phyloP scores from a whole-genome alignment of 2,329 filamentous ascomycete species.

The Biscogniauxia mediterranea region DNA sequence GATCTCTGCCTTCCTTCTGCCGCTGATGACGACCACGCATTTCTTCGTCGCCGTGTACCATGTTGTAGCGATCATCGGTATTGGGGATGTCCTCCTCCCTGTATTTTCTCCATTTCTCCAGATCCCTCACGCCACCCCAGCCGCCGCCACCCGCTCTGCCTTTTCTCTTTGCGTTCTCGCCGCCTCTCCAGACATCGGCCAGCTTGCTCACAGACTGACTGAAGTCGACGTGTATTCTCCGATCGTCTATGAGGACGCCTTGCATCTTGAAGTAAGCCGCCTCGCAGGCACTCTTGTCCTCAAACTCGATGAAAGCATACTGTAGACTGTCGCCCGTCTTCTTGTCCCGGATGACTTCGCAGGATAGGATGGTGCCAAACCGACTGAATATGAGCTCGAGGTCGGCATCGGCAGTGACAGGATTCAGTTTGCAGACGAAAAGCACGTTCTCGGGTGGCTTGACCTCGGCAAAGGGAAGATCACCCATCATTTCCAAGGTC shows the following conservation, averaged over 20 bases:
- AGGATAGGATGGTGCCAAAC: constrained; percentile 92
- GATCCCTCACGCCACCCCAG: constrained; percentile 83
- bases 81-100: constrained; percentile 58
- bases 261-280: constrained; percentile 99
- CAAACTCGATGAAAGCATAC: constrained; percentile 97
- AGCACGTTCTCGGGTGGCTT: constrained; percentile 96
- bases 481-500: constrained; percentile 96
- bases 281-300: constrained; percentile 89
- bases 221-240: constrained; percentile 97
- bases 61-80: constrained; percentile 58
- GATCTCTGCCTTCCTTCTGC: constrained; percentile 34
- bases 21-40: constrained; percentile 52
- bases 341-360: constrained; percentile 92
- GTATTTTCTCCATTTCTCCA: constrained; percentile 92
- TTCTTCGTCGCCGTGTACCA: constrained; percentile 78
- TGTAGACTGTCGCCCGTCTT: constrained; percentile 93
- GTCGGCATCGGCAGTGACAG: constrained; percentile 92
- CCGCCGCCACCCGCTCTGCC: constrained; percentile 53
- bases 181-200: constrained; percentile 83
- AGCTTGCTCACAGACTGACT: constrained; percentile 90
- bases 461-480: constrained; percentile 95
- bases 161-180: constrained; percentile 77
- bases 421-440: constrained; percentile 98
- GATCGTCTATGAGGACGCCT: constrained; percentile 91
- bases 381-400: constrained; percentile 94